Conservation (phyloP, 192 early-diverging fungal genomes). For the Phlyctochytrium arcticum region DNA sequence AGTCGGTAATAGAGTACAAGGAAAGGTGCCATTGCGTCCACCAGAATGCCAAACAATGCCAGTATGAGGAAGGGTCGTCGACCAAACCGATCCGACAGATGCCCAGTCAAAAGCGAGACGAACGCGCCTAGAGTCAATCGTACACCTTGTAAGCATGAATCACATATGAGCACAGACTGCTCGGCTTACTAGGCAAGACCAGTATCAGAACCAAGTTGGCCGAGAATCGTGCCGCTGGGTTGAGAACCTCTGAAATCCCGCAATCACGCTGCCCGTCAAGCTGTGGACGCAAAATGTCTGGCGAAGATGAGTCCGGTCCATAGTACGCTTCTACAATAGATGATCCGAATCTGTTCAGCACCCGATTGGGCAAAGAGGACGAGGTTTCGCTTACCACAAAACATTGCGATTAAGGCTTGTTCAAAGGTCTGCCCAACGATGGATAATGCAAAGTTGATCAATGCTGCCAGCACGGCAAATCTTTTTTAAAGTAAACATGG, state of each 20-base stretch:
- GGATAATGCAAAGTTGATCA: background rate
- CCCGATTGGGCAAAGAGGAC: too few species aligned
- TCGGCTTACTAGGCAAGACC: too few species aligned
- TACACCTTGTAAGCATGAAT: too few species aligned
- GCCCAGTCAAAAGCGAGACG: slow-evolving; percentile 1
- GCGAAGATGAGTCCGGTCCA: too few species aligned
- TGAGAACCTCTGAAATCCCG: slow-evolving; percentile 3
- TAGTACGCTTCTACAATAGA: too few species aligned
- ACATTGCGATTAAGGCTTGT: slow-evolving; percentile 1
- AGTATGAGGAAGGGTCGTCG: background rate
- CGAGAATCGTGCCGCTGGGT: background rate
- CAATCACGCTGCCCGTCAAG: background rate
- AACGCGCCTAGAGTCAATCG: too few species aligned
- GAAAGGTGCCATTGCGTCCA: background rate
- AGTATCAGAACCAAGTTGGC: background rate
- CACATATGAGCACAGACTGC: too few species aligned
- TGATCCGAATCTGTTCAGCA: too few species aligned
- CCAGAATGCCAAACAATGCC: background rate
- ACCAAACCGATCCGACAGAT: slow-evolving; percentile 1
- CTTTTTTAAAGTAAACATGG: too few species aligned
- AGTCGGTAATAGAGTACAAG: background rate
- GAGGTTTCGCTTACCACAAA: background rate
- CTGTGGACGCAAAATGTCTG: too few species aligned
- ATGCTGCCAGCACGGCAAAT: background rate
- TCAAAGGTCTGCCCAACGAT: background rate